A percentile compares a stretch with the other conserved stretches of the same genome.
Conservation (phyloP, 257 asterid genomes). For the Linderniella brevidens region DNA sequence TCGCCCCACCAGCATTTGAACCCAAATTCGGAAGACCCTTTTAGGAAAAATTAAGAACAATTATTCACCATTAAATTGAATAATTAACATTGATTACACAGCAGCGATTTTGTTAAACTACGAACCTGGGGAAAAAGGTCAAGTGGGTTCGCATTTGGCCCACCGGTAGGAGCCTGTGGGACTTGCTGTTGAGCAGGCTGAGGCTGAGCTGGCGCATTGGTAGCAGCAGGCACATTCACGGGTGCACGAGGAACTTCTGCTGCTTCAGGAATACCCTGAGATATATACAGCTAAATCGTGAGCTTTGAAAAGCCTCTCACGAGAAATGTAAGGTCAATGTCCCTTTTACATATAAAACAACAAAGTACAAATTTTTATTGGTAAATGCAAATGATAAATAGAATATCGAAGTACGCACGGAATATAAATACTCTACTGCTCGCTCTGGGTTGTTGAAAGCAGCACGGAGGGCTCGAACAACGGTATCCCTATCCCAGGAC, state of each 20-base stretch:
- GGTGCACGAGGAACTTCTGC: conserved; percentile 41
- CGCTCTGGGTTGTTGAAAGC: conserved; percentile 83
- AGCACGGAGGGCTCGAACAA: conserved; percentile 75
- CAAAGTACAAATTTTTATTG: too few species aligned
- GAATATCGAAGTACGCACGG: conserved; percentile 27
- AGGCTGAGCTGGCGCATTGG: conserved; percentile 37
- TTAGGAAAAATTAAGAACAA: neutral
- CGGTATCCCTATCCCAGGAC: conserved; percentile 74
- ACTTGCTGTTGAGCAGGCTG: conserved; percentile 33
- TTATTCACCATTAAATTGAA: too few species aligned
- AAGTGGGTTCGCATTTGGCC: conserved; percentile 69
- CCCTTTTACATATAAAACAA: too few species aligned
- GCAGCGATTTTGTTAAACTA: neutral
- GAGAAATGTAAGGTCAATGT: neutral
- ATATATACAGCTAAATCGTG: neutral
- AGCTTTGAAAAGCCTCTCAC: neutral
- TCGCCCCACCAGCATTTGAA: conserved; percentile 41
- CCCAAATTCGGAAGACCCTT: conserved; percentile 62
- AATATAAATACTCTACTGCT: conserved; percentile 77
- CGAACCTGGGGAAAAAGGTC: conserved; percentile 76
- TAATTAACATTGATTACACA: conserved; percentile 6
- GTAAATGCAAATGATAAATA: neutral
- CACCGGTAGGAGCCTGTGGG: conserved; percentile 30
- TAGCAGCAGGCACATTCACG: conserved; percentile 18
- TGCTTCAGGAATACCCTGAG: conserved; percentile 69